These are phyloP conservation scores for Rhodotorula sp. DNA, from an alignment of 1,284 basidiomycete species.

Conservation along the genomic window DNA sequence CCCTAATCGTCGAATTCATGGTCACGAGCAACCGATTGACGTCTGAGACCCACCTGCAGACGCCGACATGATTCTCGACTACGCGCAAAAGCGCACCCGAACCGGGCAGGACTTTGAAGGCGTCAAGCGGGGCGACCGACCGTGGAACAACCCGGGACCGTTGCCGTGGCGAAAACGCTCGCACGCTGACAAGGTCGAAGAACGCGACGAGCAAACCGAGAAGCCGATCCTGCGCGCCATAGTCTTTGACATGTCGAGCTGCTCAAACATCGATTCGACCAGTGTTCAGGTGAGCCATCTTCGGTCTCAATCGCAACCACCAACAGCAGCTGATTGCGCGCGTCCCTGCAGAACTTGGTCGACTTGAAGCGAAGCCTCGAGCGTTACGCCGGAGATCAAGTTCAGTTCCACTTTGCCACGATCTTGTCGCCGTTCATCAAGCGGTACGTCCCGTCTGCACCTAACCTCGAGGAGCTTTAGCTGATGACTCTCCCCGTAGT, in stretches of 20 bases:
- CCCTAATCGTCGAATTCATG: too few relatives aligned
- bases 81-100: slow-evolving; percentile 75
- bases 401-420: slow-evolving; percentile 84
- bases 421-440: slow-evolving; percentile 88
- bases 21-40: slow-evolving; percentile 43
- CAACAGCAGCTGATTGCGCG: not conserved
- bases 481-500: slow-evolving; percentile 45
- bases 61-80: slow-evolving; percentile 74
- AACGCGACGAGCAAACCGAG: slow-evolving; percentile 52
- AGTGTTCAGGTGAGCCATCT: slow-evolving; percentile 50
- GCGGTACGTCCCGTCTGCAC: slow-evolving; percentile 43
- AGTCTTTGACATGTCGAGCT: slow-evolving; percentile 85
- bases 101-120: slow-evolving; percentile 58
- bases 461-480: not conserved
- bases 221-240: slow-evolving; percentile 74
- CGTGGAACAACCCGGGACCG: slow-evolving; percentile 84
- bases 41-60: slow-evolving; percentile 58
- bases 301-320: not conserved
- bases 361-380: slow-evolving; percentile 86
- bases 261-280: slow-evolving; percentile 75
- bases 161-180: slow-evolving; percentile 35
- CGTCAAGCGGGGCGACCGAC: slow-evolving; percentile 62
- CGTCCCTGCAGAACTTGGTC: slow-evolving; percentile 74
- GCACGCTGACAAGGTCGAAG: slow-evolving; percentile 52
- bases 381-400: slow-evolving; percentile 75